These are phyloP conservation scores for Erysimum pusillum DNA, from an alignment of 441 rosid species.

Conservation along the genomic window DNA sequence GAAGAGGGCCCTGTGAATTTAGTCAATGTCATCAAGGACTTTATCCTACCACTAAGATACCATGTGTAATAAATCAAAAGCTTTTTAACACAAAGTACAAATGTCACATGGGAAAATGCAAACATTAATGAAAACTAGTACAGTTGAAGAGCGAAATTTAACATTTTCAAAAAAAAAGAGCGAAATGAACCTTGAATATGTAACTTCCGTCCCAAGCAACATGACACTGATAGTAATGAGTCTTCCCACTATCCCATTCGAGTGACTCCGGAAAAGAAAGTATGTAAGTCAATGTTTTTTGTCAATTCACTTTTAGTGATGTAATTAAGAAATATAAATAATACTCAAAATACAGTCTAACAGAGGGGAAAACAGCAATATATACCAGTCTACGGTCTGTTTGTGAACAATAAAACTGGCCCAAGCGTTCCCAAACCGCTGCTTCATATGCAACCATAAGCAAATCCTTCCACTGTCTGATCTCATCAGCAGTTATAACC, in stretches of 20 bases:
- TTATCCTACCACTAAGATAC: neutral
- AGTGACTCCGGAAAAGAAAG: no score
- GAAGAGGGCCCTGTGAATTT: no score
- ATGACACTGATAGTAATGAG: conserved; percentile 65
- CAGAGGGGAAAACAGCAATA: no score
- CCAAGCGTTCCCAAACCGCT: conserved; percentile 56
- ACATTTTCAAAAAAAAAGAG: no score
- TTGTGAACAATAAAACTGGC: conserved; percentile 32
- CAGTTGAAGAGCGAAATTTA: no score
- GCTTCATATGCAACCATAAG: conserved; percentile 64
- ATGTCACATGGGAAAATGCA: neutral
- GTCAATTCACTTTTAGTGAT: no score
- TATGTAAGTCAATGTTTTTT: no score
- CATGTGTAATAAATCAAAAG: neutral
- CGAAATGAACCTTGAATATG: conserved; percentile 79
- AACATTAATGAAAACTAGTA: conserved; percentile 1
- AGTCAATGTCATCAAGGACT: no score
- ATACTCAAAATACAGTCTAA: neutral
- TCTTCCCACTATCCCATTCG: conserved; percentile 65
- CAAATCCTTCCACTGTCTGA: conserved; percentile 53
- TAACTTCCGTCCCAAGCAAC: conserved; percentile 54
- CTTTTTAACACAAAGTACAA: neutral
- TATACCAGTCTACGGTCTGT: conserved; percentile 59
- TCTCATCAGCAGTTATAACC: conserved; percentile 50
- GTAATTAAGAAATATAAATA: neutral